Base-by-base conservation (phyloP, 139 green algal species). In the Eudorina sp. region DNA sequence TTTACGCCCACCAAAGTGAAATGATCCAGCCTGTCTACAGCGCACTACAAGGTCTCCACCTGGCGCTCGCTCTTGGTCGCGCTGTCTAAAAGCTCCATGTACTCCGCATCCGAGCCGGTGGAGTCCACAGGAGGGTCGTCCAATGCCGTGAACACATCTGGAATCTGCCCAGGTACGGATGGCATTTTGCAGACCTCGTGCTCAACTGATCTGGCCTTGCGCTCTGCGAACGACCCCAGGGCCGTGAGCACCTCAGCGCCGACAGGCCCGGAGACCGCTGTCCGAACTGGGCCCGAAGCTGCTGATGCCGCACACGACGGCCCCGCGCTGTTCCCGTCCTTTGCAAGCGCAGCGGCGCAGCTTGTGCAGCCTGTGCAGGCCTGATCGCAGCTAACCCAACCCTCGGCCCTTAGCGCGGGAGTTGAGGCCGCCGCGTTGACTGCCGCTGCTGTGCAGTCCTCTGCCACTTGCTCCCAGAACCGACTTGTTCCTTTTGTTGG, bases 161-260 rank as follows among this genome's bases (percentile, higher is more conserved):
- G 78, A 43, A 60, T 27, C 60, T 48, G n/a, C 13, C 60, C 43
- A 5, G 58, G 31, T 7, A 48, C 7, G 5, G 41, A 27, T 29
- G 79, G 79, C 79, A 86, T 86, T 60, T 86, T 86, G 79, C 60
- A 75, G 29, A 86, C 45, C 16, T 86, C 62, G n/a, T 1, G 7
- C 58, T 77, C 29, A 41, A 86, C 29, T 40, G 76, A 14, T 14
- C 34, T 2, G 18, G 3, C 31, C 18, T 53, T 58, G 2, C 0
- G 45, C 34, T 9, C 45, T 31, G 64, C 31, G 8, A 78, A 40
- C 31, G 0, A 0, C 34, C 81, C 64, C 31, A 78, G 31, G 11
- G 64, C 81, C 64, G 62, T 45, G 31, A 78, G 64, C 60, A 68
- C 46, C 45, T 62, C 81, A 19, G 45, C 43, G 0, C 27, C 46